phyloP scores from a whole-genome alignment of 331 rosid genomes.

The Phaseolus coccineus region DNA sequence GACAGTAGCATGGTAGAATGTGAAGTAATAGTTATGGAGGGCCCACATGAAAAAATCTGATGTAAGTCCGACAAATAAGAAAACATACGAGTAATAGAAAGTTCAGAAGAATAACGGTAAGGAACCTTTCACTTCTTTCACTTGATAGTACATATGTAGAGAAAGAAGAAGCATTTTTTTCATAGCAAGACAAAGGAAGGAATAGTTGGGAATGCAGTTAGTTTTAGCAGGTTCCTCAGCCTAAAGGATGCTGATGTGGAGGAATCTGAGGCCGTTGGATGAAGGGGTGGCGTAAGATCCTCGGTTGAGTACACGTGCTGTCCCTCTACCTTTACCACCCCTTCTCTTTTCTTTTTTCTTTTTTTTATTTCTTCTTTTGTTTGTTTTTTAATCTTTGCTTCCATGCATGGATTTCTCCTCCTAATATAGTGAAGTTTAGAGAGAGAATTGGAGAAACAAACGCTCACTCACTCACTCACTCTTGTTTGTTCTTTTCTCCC shows the following conservation, averaged over 20 bases:
- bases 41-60: conserved; percentile 53
- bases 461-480: conserved; percentile 55
- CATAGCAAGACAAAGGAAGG: conserved; percentile 78
- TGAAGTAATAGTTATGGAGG: neutral
- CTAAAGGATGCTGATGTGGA: conserved; percentile 57
- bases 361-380: neutral
- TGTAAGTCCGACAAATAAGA: conserved; percentile 36
- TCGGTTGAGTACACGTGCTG: conserved; percentile 85
- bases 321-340: conserved; percentile 45
- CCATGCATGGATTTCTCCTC: conserved; percentile 98
- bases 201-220: conserved; percentile 68
- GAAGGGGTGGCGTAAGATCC: conserved; percentile 61
- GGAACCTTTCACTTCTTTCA: conserved; percentile 64
- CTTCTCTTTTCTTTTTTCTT: neutral
- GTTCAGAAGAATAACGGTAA: conserved; percentile 67
- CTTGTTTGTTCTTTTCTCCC: conserved; percentile 39
- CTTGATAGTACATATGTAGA: conserved; percentile 25
- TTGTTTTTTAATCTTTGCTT: conserved; percentile 58
- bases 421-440: conserved; percentile 64
- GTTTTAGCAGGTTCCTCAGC: conserved; percentile 49
- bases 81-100: conserved; percentile 39
- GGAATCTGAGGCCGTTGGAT: conserved; percentile 55
- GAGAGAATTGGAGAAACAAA: conserved; percentile 59
- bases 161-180: conserved; percentile 45
- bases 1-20: no score